phyloP scores from a whole-genome alignment of 345 rosid species.

The Populus deltoides region DNA sequence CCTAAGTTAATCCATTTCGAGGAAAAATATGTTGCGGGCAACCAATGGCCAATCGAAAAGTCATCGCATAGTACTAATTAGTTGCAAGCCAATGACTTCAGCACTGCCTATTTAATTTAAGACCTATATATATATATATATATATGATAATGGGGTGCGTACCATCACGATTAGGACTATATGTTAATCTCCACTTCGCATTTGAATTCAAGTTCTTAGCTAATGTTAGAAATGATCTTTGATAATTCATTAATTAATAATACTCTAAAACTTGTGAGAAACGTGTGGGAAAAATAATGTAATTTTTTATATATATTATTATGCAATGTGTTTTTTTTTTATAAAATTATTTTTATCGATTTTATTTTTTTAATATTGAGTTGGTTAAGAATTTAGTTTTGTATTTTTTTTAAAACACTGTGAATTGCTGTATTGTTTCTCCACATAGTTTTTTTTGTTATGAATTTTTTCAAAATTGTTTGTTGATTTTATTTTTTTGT shows the following conservation, averaged over 20 bases:
- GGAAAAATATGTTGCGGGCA: neutral
- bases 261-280: no score
- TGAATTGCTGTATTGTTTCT: no score
- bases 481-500: no score
- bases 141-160: neutral
- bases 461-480: no score
- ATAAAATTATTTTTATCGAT: no score
- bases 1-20: neutral
- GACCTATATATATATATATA: neutral
- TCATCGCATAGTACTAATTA: neutral
- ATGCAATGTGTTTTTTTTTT: no score
- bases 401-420: no score
- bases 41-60: neutral
- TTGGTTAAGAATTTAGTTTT: no score
- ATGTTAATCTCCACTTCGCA: neutral
- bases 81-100: neutral
- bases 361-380: no score
- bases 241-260: neutral
- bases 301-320: no score
- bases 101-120: neutral
- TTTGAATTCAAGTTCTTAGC: neutral
- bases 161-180: neutral
- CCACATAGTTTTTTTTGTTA: no score
- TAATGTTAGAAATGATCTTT: neutral
- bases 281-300: no score